Percentiles rank a stretch among this genome's conserved stretches.
phyloP scores from a whole-genome alignment of 2,329 filamentous ascomycete genomes.

The Celoporthe dispersa region DNA sequence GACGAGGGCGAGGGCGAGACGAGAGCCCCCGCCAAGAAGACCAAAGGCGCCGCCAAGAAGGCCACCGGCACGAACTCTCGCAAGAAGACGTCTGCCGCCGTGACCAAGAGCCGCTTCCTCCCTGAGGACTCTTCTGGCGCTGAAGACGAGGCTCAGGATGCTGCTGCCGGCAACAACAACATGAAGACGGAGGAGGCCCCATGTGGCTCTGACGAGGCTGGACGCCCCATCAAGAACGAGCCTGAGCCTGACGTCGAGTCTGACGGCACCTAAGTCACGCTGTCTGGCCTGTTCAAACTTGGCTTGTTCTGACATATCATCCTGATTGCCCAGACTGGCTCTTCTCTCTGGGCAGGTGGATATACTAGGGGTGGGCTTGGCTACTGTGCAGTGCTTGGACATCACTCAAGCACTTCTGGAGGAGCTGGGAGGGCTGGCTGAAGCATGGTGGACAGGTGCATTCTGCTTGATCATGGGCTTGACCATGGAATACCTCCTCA shows the following conservation, averaged over 20 bases:
- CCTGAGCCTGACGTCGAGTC: constrained; percentile 7
- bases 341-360: background rate
- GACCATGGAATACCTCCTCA: too few species aligned
- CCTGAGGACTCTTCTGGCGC: background rate
- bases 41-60: background rate
- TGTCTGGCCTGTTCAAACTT: background rate
- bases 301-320: background rate
- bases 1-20: background rate
- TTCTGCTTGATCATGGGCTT: too few species aligned
- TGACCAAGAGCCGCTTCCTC: background rate
- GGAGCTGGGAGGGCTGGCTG: background rate
- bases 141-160: background rate
- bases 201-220: background rate
- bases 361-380: background rate
- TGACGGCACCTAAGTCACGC: background rate
- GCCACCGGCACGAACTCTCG: background rate
- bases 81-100: background rate
- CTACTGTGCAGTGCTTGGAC: background rate
- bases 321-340: background rate
- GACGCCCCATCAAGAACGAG: background rate
- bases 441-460: too few species aligned
- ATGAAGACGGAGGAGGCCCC: background rate
- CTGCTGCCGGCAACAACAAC: background rate
- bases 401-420: background rate
- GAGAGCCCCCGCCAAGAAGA: constrained; percentile 9